phyloP scores from a whole-genome alignment of 441 rosid genomes.

The Brassica hybrid region DNA sequence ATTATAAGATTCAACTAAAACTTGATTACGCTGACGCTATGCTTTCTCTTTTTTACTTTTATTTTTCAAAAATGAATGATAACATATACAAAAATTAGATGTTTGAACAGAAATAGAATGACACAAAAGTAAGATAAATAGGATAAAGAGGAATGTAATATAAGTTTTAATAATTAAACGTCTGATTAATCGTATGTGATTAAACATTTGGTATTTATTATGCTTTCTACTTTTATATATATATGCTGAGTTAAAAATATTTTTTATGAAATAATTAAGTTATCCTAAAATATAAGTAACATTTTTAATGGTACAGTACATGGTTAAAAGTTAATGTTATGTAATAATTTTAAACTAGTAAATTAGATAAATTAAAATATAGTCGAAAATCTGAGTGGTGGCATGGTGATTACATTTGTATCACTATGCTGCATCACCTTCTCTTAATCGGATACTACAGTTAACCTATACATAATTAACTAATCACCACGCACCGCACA shows the following conservation, averaged over 20 bases:
- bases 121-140: not conserved
- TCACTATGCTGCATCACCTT: not conserved
- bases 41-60: not conserved
- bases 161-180: too few species aligned
- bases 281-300: not conserved
- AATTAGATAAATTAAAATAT: not conserved
- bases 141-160: too few species aligned
- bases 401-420: not conserved
- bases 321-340: not conserved
- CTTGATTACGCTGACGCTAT: not conserved
- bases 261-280: not conserved
- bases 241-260: too few species aligned
- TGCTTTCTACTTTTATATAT: too few species aligned
- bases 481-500: not conserved
- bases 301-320: not conserved
- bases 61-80: not conserved
- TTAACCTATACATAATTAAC: not conserved
- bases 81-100: not conserved
- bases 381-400: not conserved
- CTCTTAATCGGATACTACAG: too few species aligned
- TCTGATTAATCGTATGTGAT: too few species aligned
- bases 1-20: not conserved
- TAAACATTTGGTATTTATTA: too few species aligned
- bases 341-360: not conserved
- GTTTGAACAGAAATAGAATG: not conserved